Conservation (phyloP, 768 basidiomycete genomes). For the Omphalotus guepiniiformis region DNA sequence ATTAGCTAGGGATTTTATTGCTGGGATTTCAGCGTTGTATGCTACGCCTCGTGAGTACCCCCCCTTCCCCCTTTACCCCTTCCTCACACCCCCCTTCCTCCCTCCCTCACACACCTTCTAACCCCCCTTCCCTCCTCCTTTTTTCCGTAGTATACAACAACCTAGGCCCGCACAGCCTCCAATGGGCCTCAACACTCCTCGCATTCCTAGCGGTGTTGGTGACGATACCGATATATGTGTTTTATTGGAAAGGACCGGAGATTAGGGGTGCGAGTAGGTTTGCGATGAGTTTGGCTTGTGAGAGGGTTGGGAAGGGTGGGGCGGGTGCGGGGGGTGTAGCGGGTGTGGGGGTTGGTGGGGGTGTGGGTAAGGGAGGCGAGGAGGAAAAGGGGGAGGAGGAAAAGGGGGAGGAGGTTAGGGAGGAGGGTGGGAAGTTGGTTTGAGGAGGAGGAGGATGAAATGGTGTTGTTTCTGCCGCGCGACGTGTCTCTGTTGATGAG, state of each 20-base stretch:
- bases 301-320: background rate
- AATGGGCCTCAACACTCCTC: constrained; percentile 11
- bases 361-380: background rate
- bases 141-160: constrained; percentile 2
- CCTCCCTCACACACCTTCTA: too few relatives aligned
- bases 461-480: too few relatives aligned
- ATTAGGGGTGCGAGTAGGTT: constrained; percentile 9
- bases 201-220: constrained; percentile 4
- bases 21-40: constrained; percentile 10
- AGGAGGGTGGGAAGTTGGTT: too few relatives aligned
- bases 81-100: too few relatives aligned
- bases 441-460: too few relatives aligned
- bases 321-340: background rate
- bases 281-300: constrained; percentile 7
- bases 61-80: too few relatives aligned
- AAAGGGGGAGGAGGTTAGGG: too few relatives aligned
- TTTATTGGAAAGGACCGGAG: constrained; percentile 10
- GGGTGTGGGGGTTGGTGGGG: constrained; percentile 1
- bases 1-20: constrained; percentile 10
- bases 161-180: constrained; percentile 7
- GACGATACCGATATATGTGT: constrained; percentile 9
- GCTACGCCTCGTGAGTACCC: constrained; percentile 6
- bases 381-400: constrained; percentile 2
- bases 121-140: background rate
- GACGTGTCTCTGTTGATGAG: too few relatives aligned